Conservation (phyloP, 768 basidiomycete genomes). For the Pleurotus ostreatus region DNA sequence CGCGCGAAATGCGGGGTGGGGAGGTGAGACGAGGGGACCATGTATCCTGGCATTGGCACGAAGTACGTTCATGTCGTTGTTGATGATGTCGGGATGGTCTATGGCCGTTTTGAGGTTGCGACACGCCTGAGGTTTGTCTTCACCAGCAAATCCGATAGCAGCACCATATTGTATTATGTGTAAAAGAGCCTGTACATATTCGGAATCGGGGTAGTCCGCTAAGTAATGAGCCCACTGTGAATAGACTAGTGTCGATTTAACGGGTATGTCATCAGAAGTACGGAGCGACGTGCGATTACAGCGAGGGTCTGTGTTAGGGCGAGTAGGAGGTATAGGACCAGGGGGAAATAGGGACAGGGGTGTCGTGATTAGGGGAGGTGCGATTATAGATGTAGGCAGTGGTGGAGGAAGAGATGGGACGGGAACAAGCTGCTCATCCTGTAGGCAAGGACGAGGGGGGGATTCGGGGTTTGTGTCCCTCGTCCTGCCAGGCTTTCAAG, state of each 20-base stretch:
- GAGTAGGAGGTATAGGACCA: constrained; percentile 5
- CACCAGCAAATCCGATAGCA: constrained; percentile 20
- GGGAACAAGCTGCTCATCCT: not conserved
- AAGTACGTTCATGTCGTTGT: constrained; percentile 8
- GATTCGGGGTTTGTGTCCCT: not conserved
- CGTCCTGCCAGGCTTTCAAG: not conserved
- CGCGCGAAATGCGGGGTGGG: constrained; percentile 14
- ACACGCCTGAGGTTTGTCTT: constrained; percentile 9
- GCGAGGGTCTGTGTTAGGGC: constrained; percentile 14
- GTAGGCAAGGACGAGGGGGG: not conserved
- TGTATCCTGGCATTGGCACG: constrained; percentile 11
- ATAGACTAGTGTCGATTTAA: not conserved
- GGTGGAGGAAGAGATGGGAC: not conserved
- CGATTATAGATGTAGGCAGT: not conserved
- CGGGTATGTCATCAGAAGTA: constrained; percentile 1
- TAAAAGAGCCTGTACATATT: constrained; percentile 19
- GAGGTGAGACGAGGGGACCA: constrained; percentile 19
- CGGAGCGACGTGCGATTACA: constrained; percentile 10
- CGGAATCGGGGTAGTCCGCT: constrained; percentile 22
- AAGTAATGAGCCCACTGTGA: constrained; percentile 19
- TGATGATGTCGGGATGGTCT: constrained; percentile 10
- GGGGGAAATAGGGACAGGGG: constrained; percentile 13
- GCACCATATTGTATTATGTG: constrained; percentile 24
- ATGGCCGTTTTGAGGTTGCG: constrained; percentile 23
- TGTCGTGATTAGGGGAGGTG: not conserved